Evolutionary conservation across 805 yeast species (phyloP).

Genomic region (Danielozyma ontarioensis): DNA sequence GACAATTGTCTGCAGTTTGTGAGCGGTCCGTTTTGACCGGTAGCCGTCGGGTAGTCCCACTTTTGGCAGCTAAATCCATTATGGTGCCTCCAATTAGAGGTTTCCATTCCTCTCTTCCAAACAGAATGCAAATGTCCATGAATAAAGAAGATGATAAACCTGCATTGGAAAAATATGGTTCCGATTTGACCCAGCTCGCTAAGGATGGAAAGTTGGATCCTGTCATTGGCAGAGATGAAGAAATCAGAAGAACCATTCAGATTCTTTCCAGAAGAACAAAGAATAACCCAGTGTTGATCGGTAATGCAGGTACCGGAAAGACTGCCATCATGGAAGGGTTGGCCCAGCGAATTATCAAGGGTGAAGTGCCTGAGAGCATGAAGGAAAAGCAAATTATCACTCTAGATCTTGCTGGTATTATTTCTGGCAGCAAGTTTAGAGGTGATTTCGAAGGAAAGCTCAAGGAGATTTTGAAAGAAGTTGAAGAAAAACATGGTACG

Average conservation of each 20-base stretch:
- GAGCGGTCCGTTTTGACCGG: no score
- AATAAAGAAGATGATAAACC: conserved; percentile 49
- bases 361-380: conserved; percentile 93
- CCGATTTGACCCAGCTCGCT: conserved; percentile 82
- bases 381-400: conserved; percentile 80
- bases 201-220: conserved; percentile 90
- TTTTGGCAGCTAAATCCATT: no score
- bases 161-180: conserved; percentile 80
- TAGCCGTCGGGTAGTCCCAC: no score
- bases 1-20: no score
- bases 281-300: conserved; percentile 92
- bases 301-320: conserved; percentile 97
- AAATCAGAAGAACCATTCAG: conserved; percentile 88
- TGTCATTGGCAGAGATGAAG: conserved; percentile 95
- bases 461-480: conserved; percentile 75
- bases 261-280: conserved; percentile 88
- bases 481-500: conserved; percentile 70
- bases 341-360: conserved; percentile 86
- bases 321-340: conserved; percentile 96
- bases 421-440: conserved; percentile 91
- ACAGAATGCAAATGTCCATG: conserved; percentile 35
- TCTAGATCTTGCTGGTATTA: conserved; percentile 80
- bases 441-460: conserved; percentile 95
- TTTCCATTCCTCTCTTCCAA: conserved; percentile 17
- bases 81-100: conserved; percentile 8